A percentile compares a stretch with the other conserved stretches of the same genome.
phyloP scores from a whole-genome alignment of 805 yeast genomes.

The Starmerella asiatica region DNA sequence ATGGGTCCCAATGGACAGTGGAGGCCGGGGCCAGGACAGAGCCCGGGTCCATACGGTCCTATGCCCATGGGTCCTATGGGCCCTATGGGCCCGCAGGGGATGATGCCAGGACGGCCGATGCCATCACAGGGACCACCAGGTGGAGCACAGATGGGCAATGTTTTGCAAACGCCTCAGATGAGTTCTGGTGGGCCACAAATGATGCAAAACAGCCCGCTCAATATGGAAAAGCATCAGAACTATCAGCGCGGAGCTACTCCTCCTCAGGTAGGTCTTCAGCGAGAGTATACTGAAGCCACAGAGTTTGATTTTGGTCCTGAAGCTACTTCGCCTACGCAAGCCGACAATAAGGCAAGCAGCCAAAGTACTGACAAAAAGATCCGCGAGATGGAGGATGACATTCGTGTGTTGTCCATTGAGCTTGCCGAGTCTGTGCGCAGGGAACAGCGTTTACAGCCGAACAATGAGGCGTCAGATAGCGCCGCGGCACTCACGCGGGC shows the following conservation, averaged over 20 bases:
- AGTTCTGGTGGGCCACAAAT: not conserved
- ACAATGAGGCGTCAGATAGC: not conserved
- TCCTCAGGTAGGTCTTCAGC: conserved; percentile 5
- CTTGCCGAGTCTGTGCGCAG: conserved; percentile 29
- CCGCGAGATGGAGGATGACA: conserved; percentile 23
- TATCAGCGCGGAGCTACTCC: not conserved
- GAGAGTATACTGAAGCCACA: not conserved
- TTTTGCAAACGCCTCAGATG: conserved; percentile 1
- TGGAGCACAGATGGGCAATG: not conserved
- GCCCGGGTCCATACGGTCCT: not conserved
- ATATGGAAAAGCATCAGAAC: not conserved
- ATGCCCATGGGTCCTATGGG: not conserved
- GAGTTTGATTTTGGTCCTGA: conserved; percentile 14
- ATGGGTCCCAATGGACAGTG: not conserved
- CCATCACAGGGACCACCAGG: not conserved
- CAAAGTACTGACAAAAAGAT: conserved; percentile 15
- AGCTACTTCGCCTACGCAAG: conserved; percentile 1
- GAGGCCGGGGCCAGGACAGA: not conserved
- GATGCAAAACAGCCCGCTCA: not conserved
- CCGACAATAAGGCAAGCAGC: no score
- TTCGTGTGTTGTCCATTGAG: conserved; percentile 27
- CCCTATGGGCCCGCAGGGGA: not conserved
- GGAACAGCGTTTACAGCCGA: conserved; percentile 23
- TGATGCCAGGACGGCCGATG: not conserved
- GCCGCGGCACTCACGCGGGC: conserved; percentile 21